Evolutionary conservation across 2,329 filamentous ascomycete genomes (phyloP).

Genomic region (Cordyceps cicadae): DNA sequence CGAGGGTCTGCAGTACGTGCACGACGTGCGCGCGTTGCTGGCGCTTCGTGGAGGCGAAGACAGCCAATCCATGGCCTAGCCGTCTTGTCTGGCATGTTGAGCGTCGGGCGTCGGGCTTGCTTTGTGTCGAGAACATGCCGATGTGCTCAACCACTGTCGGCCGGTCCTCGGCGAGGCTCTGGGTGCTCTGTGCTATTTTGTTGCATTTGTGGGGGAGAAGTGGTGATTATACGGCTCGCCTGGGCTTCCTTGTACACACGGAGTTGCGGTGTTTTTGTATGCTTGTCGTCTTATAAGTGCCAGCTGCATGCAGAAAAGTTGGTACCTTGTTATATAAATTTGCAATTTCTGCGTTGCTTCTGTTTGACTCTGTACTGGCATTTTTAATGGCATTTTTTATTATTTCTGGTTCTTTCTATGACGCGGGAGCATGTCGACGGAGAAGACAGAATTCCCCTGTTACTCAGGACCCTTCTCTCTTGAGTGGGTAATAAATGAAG

Average conservation of each 20-base stretch:
- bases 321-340: slow-evolving; percentile 5
- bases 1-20: slow-evolving; percentile 92
- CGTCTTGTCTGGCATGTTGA: neutral
- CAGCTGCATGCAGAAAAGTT: neutral
- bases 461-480: too few relatives aligned
- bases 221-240: neutral
- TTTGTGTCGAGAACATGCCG: neutral
- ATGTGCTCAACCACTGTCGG: slow-evolving; percentile 13
- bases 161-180: neutral
- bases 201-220: neutral
- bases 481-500: too few relatives aligned
- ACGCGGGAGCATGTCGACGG: too few relatives aligned
- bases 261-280: slow-evolving; percentile 2
- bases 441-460: too few relatives aligned
- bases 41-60: slow-evolving; percentile 82
- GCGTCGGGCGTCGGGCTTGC: neutral
- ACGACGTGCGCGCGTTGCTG: slow-evolving; percentile 84
- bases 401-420: too few relatives aligned
- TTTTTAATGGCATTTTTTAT: neutral
- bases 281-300: neutral
- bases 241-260: slow-evolving; percentile 6
- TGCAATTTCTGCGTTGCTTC: neutral
- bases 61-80: slow-evolving; percentile 45
- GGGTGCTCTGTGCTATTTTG: neutral
- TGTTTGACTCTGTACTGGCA: neutral